Conservation (phyloP, 1,139 yeast species). For the Hansenula lynferdii region DNA sequence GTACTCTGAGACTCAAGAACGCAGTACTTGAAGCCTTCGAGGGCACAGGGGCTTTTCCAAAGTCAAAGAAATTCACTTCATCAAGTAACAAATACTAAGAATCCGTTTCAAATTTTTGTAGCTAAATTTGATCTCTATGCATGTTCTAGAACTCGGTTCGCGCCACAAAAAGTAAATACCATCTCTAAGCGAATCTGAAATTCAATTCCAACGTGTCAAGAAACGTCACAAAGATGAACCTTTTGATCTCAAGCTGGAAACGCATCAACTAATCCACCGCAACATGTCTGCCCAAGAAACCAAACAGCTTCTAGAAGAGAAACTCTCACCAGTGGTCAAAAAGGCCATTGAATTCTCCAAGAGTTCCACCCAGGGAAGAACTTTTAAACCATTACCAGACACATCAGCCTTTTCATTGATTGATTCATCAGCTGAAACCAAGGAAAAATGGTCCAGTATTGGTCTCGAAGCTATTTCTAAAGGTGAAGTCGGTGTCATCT, state of each 20-base stretch:
- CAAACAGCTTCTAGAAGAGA: constrained; percentile 11
- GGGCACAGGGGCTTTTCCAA: constrained; percentile 30
- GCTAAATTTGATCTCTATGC: too few relatives aligned
- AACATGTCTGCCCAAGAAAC: not conserved
- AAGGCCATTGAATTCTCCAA: constrained; percentile 42
- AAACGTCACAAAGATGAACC: constrained; percentile 32
- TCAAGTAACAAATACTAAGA: too few relatives aligned
- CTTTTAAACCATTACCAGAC: constrained; percentile 47
- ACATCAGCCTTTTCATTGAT: constrained; percentile 46
- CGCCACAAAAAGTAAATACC: constrained; percentile 30
- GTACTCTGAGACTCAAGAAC: constrained; percentile 57
- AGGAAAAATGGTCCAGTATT: constrained; percentile 43
- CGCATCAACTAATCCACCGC: not conserved
- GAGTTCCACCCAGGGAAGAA: constrained; percentile 30
- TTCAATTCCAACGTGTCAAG: constrained; percentile 37
- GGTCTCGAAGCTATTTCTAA: constrained; percentile 69
- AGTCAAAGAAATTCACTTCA: too few relatives aligned
- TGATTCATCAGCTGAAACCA: constrained; percentile 29
- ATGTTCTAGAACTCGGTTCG: constrained; percentile 31
- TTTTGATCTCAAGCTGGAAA: too few relatives aligned
- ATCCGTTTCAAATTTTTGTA: too few relatives aligned
- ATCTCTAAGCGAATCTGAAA: constrained; percentile 36
- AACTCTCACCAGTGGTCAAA: constrained; percentile 33
- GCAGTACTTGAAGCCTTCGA: constrained; percentile 54
- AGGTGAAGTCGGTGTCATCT: constrained; percentile 79